These are phyloP conservation scores for Neurospora sp. DNA, from an alignment of 495 filamentous ascomycete species.

Conservation along the genomic window DNA sequence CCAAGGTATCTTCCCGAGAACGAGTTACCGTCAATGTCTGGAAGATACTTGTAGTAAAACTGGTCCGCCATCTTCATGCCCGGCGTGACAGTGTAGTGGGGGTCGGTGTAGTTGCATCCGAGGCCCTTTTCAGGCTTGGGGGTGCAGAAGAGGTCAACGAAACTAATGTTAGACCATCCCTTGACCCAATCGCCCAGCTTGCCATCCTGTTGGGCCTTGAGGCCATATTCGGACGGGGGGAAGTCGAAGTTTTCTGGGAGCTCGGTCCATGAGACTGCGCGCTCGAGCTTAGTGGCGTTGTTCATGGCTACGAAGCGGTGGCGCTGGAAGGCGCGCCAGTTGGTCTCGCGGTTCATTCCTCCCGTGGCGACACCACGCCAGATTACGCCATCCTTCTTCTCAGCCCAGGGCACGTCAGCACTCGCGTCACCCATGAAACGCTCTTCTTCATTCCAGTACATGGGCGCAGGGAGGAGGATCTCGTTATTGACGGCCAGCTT, in stretches of 20 bases:
- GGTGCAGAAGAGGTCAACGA: slow-evolving; percentile 35
- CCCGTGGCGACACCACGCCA: slow-evolving; percentile 68
- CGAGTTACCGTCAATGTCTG: slow-evolving; percentile 64
- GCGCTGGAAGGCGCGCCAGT: slow-evolving; percentile 62
- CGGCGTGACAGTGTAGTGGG: slow-evolving; percentile 29
- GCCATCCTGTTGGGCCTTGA: slow-evolving; percentile 16
- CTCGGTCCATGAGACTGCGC: slow-evolving; percentile 25
- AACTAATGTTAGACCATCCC: slow-evolving; percentile 28
- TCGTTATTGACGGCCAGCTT: slow-evolving; percentile 75
- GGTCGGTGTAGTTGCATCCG: slow-evolving; percentile 41
- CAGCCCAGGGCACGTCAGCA: slow-evolving; percentile 36
- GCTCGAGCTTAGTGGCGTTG: slow-evolving; percentile 49
- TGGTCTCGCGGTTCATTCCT: slow-evolving; percentile 50
- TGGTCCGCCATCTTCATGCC: slow-evolving; percentile 43
- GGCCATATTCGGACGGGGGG: slow-evolving; percentile 24
- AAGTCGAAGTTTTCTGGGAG: slow-evolving; percentile 27
- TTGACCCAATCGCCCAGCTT: slow-evolving; percentile 28
- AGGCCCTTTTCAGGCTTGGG: slow-evolving; percentile 17
- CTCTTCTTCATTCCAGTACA: slow-evolving; percentile 61
- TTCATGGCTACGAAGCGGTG: slow-evolving; percentile 63
- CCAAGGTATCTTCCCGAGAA: slow-evolving; percentile 64
- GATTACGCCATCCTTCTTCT: slow-evolving; percentile 46
- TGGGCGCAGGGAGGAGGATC: slow-evolving; percentile 66
- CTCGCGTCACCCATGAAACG: slow-evolving; percentile 57
- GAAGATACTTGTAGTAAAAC: slow-evolving; percentile 51